Percentiles rank a stretch among this genome's conserved stretches.
These are phyloP conservation scores for Dactylellina drechsleri DNA, from an alignment of 2,329 filamentous ascomycete genomes.

Conservation along the genomic window DNA sequence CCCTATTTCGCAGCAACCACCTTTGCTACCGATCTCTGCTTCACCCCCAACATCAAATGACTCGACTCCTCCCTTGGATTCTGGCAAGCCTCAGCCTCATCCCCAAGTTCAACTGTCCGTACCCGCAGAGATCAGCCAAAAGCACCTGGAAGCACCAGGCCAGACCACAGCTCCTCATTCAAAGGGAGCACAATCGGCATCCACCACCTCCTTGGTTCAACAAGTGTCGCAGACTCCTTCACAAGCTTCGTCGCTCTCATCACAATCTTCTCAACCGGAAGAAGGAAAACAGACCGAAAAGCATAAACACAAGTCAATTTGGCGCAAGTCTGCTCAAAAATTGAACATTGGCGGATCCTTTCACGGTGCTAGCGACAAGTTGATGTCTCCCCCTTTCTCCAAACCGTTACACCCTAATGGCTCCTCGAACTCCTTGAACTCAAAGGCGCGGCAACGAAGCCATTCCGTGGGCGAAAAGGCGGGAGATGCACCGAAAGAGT, in stretches of 20 bases:
- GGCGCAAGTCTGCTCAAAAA: constrained; percentile 52
- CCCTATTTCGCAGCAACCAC: constrained; percentile 56
- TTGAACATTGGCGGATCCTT: constrained; percentile 30
- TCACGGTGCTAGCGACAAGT: constrained; percentile 24
- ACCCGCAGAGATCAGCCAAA: constrained; percentile 62
- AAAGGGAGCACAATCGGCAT: constrained; percentile 56
- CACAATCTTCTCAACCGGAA: constrained; percentile 45
- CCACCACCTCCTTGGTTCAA: constrained; percentile 60
- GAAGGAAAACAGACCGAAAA: constrained; percentile 35
- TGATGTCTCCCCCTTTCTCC: constrained; percentile 41
- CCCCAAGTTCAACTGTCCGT: constrained; percentile 64
- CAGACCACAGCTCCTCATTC: constrained; percentile 59
- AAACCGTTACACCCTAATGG: constrained; percentile 32
- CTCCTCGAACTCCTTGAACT: constrained; percentile 33
- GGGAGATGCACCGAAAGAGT: constrained; percentile 35
- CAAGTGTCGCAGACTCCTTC: constrained; percentile 58
- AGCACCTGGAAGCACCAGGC: constrained; percentile 57
- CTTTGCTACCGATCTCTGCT: constrained; percentile 57
- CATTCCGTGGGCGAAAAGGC: constrained; percentile 50
- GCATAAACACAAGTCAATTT: constrained; percentile 46
- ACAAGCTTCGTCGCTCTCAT: constrained; percentile 41
- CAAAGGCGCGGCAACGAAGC: constrained; percentile 32
- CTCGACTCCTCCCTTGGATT: constrained; percentile 1
- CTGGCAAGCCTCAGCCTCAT: constrained; percentile 51
- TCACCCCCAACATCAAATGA: constrained; percentile 50